A percentile compares a stretch with the other conserved stretches of the same genome.
Conservation (phyloP, 108 stramenopile species). For the Nitzschia sp. region DNA sequence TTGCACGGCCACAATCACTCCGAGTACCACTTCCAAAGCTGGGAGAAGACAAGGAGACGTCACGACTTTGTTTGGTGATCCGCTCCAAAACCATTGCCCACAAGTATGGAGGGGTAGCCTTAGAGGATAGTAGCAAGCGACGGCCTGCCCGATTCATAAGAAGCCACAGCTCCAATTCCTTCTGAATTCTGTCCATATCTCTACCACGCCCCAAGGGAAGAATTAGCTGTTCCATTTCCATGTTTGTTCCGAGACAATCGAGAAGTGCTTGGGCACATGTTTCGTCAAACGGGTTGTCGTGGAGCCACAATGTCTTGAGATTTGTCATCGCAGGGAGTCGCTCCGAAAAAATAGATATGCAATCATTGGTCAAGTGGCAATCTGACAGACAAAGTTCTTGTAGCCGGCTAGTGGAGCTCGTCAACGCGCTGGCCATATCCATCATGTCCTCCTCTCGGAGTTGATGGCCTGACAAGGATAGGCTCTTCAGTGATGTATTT, state of each 20-base stretch:
- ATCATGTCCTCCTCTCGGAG: background rate
- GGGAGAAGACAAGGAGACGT: background rate
- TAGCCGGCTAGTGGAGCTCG: background rate
- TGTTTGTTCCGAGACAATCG: background rate
- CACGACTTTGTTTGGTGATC: background rate
- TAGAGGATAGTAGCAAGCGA: background rate
- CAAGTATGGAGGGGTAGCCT: background rate
- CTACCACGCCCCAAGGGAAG: background rate
- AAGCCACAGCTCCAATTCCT: background rate
- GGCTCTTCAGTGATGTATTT: background rate
- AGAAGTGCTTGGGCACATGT: background rate
- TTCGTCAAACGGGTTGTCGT: conserved; percentile 16
- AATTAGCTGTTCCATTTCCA: conserved; percentile 6
- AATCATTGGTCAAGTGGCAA: background rate
- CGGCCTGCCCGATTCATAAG: conserved; percentile 14
- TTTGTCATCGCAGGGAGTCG: background rate
- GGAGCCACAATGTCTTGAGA: background rate
- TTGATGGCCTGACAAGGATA: conserved; percentile 5
- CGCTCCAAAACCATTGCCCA: conserved; percentile 9
- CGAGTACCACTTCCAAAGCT: background rate
- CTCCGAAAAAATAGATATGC: background rate
- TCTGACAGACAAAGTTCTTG: conserved; percentile 3
- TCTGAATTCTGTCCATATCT: background rate
- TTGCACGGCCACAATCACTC: background rate
- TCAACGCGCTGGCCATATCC: background rate